Conservation (phyloP, 495 filamentous ascomycete species). For the Hyphodiscus hymeniophilus region DNA sequence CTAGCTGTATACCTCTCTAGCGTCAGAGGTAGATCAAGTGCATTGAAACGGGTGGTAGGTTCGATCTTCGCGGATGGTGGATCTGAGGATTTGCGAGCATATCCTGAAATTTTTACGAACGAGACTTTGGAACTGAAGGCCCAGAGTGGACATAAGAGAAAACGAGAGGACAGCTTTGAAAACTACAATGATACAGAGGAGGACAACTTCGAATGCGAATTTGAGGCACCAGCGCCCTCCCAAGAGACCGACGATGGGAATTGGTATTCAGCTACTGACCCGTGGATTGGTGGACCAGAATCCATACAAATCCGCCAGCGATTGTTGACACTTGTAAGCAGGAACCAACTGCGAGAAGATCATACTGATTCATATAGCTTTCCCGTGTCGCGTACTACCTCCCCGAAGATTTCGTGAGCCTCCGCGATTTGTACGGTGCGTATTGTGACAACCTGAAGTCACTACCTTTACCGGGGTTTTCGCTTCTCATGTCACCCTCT, state of each 20-base stretch:
- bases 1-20: slow-evolving; percentile 17
- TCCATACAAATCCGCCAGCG: slow-evolving; percentile 32
- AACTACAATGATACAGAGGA: slow-evolving; percentile 19
- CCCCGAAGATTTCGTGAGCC: slow-evolving; percentile 20
- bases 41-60: slow-evolving; percentile 32
- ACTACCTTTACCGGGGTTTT: slow-evolving; percentile 63
- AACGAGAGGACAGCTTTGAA: slow-evolving; percentile 37
- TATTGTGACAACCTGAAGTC: slow-evolving; percentile 49
- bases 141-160: slow-evolving; percentile 41
- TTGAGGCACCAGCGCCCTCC: slow-evolving; percentile 1
- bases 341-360: neutral
- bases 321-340: slow-evolving; percentile 28
- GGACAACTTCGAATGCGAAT: slow-evolving; percentile 3
- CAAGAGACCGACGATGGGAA: slow-evolving; percentile 27
- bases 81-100: slow-evolving; percentile 27
- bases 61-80: slow-evolving; percentile 35
- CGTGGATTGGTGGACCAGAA: slow-evolving; percentile 32
- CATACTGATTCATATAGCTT: slow-evolving; percentile 8
- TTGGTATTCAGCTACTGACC: slow-evolving; percentile 7
- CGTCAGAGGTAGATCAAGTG: slow-evolving; percentile 21
- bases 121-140: slow-evolving; percentile 30
- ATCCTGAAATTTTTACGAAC: slow-evolving; percentile 40
- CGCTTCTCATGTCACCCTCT: slow-evolving; percentile 54
- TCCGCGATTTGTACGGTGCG: slow-evolving; percentile 27
- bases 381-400: slow-evolving; percentile 9